phyloP scores from a whole-genome alignment of 1,284 basidiomycete genomes.

The Fomitopsis pinicola region DNA sequence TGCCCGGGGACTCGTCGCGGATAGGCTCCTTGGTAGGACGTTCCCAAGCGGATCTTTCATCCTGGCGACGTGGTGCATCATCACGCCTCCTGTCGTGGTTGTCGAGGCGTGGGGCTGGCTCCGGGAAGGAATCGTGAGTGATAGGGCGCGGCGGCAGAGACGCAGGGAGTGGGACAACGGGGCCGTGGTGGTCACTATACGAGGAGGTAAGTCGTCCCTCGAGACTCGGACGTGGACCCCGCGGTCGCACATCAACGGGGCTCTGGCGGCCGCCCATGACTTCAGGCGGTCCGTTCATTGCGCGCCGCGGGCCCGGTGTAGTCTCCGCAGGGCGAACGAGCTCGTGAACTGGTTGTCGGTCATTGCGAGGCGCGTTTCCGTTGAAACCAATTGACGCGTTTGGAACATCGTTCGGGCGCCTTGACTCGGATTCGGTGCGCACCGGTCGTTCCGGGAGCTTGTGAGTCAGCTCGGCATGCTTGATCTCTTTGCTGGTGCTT shows the following conservation, averaged over 20 bases:
- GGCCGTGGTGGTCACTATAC: neutral
- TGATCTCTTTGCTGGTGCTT: neutral
- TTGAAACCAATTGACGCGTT: neutral
- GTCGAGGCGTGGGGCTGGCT: constrained; percentile 5
- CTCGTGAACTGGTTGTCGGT: neutral
- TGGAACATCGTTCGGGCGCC: neutral
- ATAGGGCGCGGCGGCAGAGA: constrained; percentile 5
- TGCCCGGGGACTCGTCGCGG: constrained; percentile 1
- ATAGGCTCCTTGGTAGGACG: neutral
- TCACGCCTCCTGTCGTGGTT: constrained; percentile 7
- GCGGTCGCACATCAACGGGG: constrained; percentile 1
- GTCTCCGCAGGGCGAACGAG: neutral
- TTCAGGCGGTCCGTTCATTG: neutral
- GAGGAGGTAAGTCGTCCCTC: constrained; percentile 5
- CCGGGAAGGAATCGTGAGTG: constrained; percentile 1
- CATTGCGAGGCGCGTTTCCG: neutral
- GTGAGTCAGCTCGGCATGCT: neutral
- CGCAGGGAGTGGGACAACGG: neutral
- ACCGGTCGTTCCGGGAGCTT: neutral
- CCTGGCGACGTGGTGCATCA: constrained; percentile 2
- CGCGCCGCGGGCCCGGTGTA: neutral
- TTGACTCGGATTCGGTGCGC: neutral
- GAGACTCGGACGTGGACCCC: neutral
- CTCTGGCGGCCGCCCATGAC: neutral
- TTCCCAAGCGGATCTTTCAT: neutral